These are phyloP conservation scores for Crepidotus variabilis DNA, from an alignment of 768 basidiomycete species.

Conservation along the genomic window DNA sequence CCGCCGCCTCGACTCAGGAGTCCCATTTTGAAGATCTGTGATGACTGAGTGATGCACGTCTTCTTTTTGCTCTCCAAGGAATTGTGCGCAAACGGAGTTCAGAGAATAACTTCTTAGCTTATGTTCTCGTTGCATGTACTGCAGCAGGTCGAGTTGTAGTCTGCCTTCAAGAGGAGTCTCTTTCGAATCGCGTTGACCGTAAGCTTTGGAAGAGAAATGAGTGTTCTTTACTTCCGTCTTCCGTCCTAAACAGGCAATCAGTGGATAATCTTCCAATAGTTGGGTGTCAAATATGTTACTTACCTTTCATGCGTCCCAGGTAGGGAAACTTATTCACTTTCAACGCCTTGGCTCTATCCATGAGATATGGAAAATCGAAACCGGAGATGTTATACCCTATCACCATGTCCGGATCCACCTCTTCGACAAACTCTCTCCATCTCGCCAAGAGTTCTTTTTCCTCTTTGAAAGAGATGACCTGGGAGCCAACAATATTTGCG, in stretches of 20 bases:
- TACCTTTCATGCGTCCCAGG: conserved; percentile 76
- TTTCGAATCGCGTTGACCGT: conserved; percentile 95
- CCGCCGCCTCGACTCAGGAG: conserved; percentile 86
- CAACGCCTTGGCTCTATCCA: conserved; percentile 86
- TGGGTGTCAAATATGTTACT: too few species aligned
- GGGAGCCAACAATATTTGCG: conserved; percentile 95
- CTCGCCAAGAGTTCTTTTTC: conserved; percentile 70
- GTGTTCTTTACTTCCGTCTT: conserved; percentile 86
- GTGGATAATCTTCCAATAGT: too few species aligned
- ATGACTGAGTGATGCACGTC: conserved; percentile 99
- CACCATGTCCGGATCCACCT: conserved; percentile 92
- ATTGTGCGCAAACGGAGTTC: conserved; percentile 97
- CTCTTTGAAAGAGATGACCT: conserved; percentile 80
- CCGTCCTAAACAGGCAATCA: conserved; percentile 43
- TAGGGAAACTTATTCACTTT: conserved; percentile 66
- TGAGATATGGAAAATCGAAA: conserved; percentile 96
- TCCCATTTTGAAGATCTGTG: conserved; percentile 96
- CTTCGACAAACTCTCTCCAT: conserved; percentile 89
- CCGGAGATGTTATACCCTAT: conserved; percentile 94
- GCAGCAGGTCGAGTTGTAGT: conserved; percentile 91
- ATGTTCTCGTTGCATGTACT: conserved; percentile 98
- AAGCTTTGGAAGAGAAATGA: conserved; percentile 97
- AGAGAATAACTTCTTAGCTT: conserved; percentile 96
- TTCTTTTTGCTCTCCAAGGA: conserved; percentile 98
- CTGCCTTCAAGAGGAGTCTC: conserved; percentile 89